Percentiles rank a stretch among this genome's conserved stretches.
Conservation (phyloP, 345 rosid species). For the Boechera stricta region DNA sequence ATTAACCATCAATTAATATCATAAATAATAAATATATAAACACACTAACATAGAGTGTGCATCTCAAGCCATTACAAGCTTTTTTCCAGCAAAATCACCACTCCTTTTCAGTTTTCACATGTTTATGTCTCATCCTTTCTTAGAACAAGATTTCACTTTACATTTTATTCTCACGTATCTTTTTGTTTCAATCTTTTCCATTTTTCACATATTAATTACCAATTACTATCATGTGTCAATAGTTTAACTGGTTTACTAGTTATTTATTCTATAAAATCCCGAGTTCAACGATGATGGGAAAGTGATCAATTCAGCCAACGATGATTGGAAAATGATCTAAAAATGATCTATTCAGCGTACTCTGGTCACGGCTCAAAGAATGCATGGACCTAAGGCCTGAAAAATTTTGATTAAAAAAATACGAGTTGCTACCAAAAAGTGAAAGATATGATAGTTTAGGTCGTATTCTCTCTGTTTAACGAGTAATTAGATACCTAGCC, state of each 20-base stretch:
- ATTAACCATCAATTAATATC: conserved; percentile 36
- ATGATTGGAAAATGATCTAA: too few relatives aligned
- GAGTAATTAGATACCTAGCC: too few relatives aligned
- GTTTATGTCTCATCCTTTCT: conserved; percentile 37
- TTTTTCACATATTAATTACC: background rate
- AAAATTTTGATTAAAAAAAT: too few relatives aligned
- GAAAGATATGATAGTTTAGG: too few relatives aligned
- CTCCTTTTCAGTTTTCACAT: conserved; percentile 32
- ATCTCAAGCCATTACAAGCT: conserved; percentile 23
- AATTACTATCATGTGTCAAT: background rate
- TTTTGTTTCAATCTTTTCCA: background rate
- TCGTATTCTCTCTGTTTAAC: too few relatives aligned
- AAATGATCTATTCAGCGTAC: background rate
- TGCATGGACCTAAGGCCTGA: too few relatives aligned
- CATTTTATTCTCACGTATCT: conserved; percentile 4
- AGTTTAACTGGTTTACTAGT: background rate
- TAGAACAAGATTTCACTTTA: background rate
- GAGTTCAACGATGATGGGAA: background rate
- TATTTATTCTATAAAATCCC: background rate
- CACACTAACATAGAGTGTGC: conserved; percentile 16
- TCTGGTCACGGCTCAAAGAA: background rate
- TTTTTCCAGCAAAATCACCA: conserved; percentile 23
- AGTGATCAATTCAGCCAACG: background rate
- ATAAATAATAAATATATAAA: background rate
- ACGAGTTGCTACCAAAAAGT: too few relatives aligned